phyloP scores from a whole-genome alignment of 352 stramenopile genomes.

The Aphanomyces cochlioides region DNA sequence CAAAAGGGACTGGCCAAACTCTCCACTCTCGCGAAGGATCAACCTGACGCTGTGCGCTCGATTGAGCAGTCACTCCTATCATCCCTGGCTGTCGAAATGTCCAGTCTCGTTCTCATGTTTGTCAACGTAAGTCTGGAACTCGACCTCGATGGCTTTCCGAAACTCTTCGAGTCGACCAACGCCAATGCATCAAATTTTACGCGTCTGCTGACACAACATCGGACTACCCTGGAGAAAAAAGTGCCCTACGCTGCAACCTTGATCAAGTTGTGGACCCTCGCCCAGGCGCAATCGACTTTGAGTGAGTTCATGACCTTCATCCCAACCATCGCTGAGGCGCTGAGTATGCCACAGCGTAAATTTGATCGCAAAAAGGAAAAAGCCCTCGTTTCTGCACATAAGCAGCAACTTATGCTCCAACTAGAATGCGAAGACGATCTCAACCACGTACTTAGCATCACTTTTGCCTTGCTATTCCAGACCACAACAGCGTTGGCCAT shows the following conservation, averaged over 20 bases:
- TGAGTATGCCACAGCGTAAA: conserved; percentile 77
- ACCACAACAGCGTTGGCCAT: not conserved
- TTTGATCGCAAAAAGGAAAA: conserved; percentile 81
- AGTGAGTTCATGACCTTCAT: conserved; percentile 62
- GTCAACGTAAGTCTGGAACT: conserved; percentile 59
- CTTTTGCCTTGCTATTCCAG: not conserved
- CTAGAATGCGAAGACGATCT: not conserved
- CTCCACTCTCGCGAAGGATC: conserved; percentile 49
- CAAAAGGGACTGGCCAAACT: conserved; percentile 76
- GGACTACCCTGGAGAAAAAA: conserved; percentile 55
- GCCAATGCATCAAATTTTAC: conserved; percentile 32
- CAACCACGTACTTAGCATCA: not conserved
- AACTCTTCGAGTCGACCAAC: conserved; percentile 30
- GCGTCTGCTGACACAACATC: conserved; percentile 57
- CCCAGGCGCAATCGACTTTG: conserved; percentile 53
- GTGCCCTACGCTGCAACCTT: conserved; percentile 48
- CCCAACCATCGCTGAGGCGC: conserved; percentile 45
- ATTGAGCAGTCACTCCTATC: conserved; percentile 51
- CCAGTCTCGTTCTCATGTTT: conserved; percentile 58
- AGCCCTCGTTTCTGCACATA: conserved; percentile 41
- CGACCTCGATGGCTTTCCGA: conserved; percentile 49
- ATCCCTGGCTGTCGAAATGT: conserved; percentile 48
- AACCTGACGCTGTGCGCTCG: conserved; percentile 35
- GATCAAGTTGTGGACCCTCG: conserved; percentile 65
- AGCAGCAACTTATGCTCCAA: not conserved